Conservation (phyloP, 179 eudicot genomes). For the Amaranthus tricolor region DNA sequence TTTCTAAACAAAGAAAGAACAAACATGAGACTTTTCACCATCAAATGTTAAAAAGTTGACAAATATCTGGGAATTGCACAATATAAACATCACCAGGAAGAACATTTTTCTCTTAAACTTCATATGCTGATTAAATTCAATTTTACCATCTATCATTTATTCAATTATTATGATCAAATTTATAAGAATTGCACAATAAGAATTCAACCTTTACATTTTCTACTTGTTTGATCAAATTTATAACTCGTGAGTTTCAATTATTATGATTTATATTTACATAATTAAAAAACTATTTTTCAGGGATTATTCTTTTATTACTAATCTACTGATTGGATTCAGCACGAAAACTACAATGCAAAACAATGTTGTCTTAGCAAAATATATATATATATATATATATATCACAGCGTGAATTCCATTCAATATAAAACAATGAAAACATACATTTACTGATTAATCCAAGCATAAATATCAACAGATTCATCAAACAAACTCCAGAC, state of each 20-base stretch:
- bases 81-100: conserved; percentile 21
- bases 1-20: conserved; percentile 14
- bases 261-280: not conserved
- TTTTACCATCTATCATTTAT: not conserved
- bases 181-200: not conserved
- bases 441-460: not conserved
- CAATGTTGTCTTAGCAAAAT: too few relatives aligned
- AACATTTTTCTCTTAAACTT: conserved; percentile 16
- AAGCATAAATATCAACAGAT: not conserved
- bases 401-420: too few relatives aligned
- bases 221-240: not conserved
- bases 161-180: too few relatives aligned
- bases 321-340: not conserved
- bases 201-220: not conserved
- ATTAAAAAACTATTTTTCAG: too few relatives aligned
- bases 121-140: conserved; percentile 19
- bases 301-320: not conserved
- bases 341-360: too few relatives aligned
- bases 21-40: not conserved
- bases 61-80: not conserved
- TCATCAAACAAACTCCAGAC: not conserved
- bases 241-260: not conserved
- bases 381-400: too few relatives aligned
- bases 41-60: not conserved
- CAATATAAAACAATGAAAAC: too few relatives aligned